Evolutionary conservation across 2,329 filamentous ascomycete genomes (phyloP), one percentile per base, ranked within the genome.

Genomic region (Pseudocercospora eumusae): DNA sequence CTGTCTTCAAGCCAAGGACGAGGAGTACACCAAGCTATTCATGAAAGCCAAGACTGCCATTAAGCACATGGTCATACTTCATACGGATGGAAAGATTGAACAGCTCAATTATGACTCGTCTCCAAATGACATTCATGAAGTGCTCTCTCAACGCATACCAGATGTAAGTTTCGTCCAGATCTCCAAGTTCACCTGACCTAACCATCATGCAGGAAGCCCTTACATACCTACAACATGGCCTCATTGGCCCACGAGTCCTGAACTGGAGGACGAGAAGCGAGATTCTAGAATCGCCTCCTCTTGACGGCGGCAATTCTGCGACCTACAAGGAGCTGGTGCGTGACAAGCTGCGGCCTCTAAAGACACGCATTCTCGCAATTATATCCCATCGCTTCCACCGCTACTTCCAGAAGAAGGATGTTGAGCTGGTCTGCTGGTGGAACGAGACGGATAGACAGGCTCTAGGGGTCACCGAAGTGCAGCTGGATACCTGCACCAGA

Each of bases 141-240:
- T 97, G 73, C 86, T 97, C 64, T 92, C 92, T n/a, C 86, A 96
- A 62, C 89, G 93, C 63, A 82, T 99, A 4, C 92, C 95, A 0
- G 87, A 54, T 54, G 52, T 54, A 18, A 54, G 52, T 18, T n/a
- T 25, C 52, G 4, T 54, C 10, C 52, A 21, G 11, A 9, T 18
- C 6, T 40, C 10, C 28, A 20, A 21, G 15, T 23, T 8, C 18
- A 40, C 9, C 27, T 13, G 11, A 18, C 5, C n/a, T 31, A 20
- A 23, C 18, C 52, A 25, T 20, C 18, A 20, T 5, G 9, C 23
- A 92, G 44, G 95, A 99, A 76, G 82, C 98, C 18, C 93, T 93
- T 74, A 90, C 92, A 75, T 98, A 98, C 75, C 82, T 97, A 55
- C 92, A 92, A 62, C 88, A 85, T 56, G 95, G 92, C 33, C 80